Evolutionary conservation across 768 basidiomycete species (phyloP), one percentile per base, ranked within the genome.

Genomic region (Lactarius indigo): DNA sequence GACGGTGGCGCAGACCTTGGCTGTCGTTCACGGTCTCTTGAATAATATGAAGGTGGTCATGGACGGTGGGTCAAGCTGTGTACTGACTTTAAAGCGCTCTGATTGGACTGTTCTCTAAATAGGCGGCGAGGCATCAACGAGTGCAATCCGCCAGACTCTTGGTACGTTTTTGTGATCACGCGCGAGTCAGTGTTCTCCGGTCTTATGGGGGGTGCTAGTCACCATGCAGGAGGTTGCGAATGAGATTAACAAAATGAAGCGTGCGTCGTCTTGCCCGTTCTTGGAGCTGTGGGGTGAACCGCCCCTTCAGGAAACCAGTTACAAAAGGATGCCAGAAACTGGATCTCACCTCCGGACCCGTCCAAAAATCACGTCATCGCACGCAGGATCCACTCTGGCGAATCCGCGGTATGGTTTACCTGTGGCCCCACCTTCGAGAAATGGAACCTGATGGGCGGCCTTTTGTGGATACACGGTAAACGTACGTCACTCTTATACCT

Each of bases 331-430:
- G 28, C 57, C 15, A 18, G 41, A 42, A n/a, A 8, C 10, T 64
- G 63, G 63, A 39, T 64, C 12, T 64, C 56, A 10, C 63, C 63
- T 23, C 63, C 63, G 0, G 63, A 64, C 23, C 54, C 56, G 18
- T 64, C 63, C 8, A 64, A 9, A 28, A 64, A 64, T 6, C 63
- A 64, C n/a, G n/a, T 57, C 13, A 9, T 57, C 9, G 23, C 44
- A 9, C 31, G 30, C 28, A 33, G 28, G 13, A 26, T 13, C 31
- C 63, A 50, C 9, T 35, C n/a, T 33, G 1, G 30, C 18, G 30
- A 39, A 23, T 57, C 56, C 5, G 39, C 55, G 1, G 9, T 18
- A 1, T 64, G 63, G 63, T 57, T 47, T 17, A 56, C 37, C 17
- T 28, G 15, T 2, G n/a, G 56, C 2, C 20, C 1, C 2, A 31